Evolutionary conservation across 1,284 basidiomycete genomes (phyloP).

Genomic region (Ustilago xerochloae): DNA sequence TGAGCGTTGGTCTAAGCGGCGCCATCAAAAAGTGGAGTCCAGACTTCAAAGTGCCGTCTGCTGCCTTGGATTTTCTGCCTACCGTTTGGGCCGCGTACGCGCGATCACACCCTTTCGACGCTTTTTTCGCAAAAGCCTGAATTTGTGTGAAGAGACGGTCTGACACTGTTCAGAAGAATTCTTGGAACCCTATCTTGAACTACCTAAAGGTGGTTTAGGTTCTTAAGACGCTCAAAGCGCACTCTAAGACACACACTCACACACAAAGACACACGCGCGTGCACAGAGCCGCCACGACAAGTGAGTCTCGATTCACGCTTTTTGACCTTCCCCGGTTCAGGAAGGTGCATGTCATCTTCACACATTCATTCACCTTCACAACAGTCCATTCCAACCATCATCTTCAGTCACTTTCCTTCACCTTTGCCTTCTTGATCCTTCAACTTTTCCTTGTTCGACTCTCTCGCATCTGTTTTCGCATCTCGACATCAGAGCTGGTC

Average conservation of each 20-base stretch:
- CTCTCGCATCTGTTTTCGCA: not conserved
- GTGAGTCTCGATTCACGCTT: too few relatives aligned
- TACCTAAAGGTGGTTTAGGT: not conserved
- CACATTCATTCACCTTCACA: not conserved
- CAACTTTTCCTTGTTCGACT: not conserved
- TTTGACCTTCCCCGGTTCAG: not conserved
- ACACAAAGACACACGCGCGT: not conserved
- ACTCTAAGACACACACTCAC: not conserved
- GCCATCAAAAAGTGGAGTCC: slow-evolving; percentile 28
- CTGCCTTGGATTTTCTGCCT: not conserved
- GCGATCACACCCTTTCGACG: slow-evolving; percentile 29
- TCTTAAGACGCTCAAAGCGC: not conserved
- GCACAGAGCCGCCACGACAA: not conserved
- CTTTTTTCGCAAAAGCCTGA: not conserved
- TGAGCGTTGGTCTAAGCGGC: slow-evolving; percentile 36
- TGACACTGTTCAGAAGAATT: not conserved
- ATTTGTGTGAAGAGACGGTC: not conserved
- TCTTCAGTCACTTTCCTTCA: not conserved
- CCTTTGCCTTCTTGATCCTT: slow-evolving; percentile 5
- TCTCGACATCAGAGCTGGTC: slow-evolving; percentile 6
- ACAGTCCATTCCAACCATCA: not conserved
- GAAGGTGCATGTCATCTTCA: not conserved
- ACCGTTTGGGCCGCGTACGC: slow-evolving; percentile 25
- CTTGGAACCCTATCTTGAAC: not conserved
- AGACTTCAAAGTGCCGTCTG: not conserved